Evolutionary conservation across 768 basidiomycete species (phyloP), one percentile per base, ranked within the genome.

Genomic region (Leccinum olivaceopallidum): DNA sequence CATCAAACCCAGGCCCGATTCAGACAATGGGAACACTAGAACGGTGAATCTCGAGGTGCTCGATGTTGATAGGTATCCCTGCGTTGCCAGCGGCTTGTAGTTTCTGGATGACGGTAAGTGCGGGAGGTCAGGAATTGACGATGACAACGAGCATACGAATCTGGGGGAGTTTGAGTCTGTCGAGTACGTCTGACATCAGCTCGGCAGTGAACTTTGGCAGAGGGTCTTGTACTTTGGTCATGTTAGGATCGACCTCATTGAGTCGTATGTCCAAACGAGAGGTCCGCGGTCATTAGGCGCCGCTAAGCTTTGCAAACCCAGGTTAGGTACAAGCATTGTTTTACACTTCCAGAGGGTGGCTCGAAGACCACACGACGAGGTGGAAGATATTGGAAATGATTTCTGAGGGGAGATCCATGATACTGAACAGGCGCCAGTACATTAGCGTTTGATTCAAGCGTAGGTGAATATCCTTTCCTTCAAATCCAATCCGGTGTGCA

Each of bases 401-500:
- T 69, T 92, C 89, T 30, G 77, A 69, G 2, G 89, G 90, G 5
- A 90, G 78, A 36, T 84, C 78, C 71, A 82, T 83, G 62, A 90
- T 74, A 49, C 80, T 81, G 70, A 89, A 88, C 36, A 76, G 73
- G 37, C 71, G 71, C 74, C 76, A 80, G 53, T 72, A 70, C 3
- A 74, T 57, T 64, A 76, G 53, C 32, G 66, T 58, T 24, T 60
- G 63, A 12, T 61, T 61, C 58, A 63, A 65, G 56, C 63, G 63
- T 28, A 28, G 26, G 30, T 72, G 73, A 48, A 91, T 77, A 58
- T 88, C 86, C 67, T 81, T 77, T 20, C 84, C 86, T 34, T 85
- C 77, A 71, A 86, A 91, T 16, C 92, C 94, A 66, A 95, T 88
- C 56, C 80, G 83, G 63, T 88, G 81, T 0, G 89, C 83, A 4